A percentile compares a stretch with the other conserved stretches of the same genome.
These are phyloP conservation scores for Turritis glabra DNA, from an alignment of 345 rosid genomes.

Conservation along the genomic window DNA sequence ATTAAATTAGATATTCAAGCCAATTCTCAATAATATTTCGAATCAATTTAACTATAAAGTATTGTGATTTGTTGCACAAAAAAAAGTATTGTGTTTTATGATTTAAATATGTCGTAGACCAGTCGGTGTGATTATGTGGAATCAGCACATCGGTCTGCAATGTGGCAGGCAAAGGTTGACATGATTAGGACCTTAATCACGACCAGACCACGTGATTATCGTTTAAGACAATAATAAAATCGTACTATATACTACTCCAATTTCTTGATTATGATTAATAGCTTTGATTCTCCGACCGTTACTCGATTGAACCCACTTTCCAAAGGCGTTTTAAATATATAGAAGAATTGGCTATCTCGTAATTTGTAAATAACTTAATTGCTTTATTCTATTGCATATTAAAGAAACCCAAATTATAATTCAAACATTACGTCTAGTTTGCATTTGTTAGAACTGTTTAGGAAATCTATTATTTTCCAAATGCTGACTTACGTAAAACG, in stretches of 20 bases:
- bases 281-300: slow-evolving; percentile 1
- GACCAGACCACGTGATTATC: slow-evolving; percentile 30
- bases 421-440: too few relatives aligned
- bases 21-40: neutral
- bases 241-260: neutral
- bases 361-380: neutral
- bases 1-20: neutral
- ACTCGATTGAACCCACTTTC: neutral
- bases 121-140: slow-evolving; percentile 34
- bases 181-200: slow-evolving; percentile 26
- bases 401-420: neutral
- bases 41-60: neutral
- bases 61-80: neutral
- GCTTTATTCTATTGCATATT: neutral
- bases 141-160: slow-evolving; percentile 11
- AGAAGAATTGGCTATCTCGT: neutral
- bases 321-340: neutral
- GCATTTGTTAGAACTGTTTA: neutral
- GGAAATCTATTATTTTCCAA: neutral
- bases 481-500: neutral
- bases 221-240: neutral
- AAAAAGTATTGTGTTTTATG: neutral
- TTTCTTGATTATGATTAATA: neutral
- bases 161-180: slow-evolving; percentile 37
- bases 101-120: neutral